Evolutionary conservation across 2,329 filamentous ascomycete genomes (phyloP).

Genomic region (Ophiostoma tasmaniense): DNA sequence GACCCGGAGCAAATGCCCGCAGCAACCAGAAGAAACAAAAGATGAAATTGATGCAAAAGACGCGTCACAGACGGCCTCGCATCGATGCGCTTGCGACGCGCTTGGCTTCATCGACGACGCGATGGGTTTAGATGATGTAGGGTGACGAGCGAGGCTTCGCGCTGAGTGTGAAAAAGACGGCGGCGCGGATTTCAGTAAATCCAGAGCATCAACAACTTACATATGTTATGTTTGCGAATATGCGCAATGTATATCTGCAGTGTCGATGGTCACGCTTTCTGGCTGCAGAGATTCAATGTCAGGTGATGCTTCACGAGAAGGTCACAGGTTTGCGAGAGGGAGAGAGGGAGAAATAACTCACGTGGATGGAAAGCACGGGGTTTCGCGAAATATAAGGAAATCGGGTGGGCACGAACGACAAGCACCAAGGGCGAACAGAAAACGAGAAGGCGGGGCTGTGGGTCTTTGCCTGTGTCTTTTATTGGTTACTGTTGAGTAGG

Average conservation of each 20-base stretch:
- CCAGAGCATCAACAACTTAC: conserved; percentile 19
- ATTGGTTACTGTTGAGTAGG: neutral
- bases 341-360: conserved; percentile 16
- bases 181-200: neutral
- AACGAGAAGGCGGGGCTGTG: conserved; percentile 14
- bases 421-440: conserved; percentile 1
- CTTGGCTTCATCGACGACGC: neutral
- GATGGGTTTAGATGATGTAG: neutral
- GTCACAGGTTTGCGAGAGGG: conserved; percentile 13
- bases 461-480: neutral
- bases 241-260: neutral
- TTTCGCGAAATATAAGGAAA: conserved; percentile 21
- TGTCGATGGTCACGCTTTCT: conserved; percentile 18
- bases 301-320: conserved; percentile 24
- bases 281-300: conserved; percentile 23
- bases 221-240: conserved; percentile 11
- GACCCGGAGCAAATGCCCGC: neutral
- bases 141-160: neutral
- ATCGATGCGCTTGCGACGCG: conserved; percentile 11
- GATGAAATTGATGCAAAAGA: neutral
- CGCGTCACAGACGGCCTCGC: neutral
- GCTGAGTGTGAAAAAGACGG: neutral
- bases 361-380: conserved; percentile 23
- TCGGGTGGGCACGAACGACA: neutral
- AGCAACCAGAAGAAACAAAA: neutral